Base-by-base conservation (phyloP, 306 rosid species). In the Casuarina glauca region DNA sequence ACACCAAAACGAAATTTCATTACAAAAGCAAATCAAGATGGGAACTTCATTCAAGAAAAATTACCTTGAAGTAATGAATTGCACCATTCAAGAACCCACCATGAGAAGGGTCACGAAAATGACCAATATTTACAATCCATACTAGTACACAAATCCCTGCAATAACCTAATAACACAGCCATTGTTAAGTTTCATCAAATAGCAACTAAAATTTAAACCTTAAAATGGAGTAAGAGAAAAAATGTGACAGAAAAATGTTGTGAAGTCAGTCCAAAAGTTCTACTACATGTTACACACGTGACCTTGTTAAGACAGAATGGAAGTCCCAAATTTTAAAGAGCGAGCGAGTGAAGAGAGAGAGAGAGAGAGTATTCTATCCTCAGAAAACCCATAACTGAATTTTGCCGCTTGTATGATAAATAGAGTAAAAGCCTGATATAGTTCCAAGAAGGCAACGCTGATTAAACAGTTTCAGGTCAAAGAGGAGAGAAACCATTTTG, bases 81-180 rank as follows among this genome's bases (percentile, higher is more conserved):
- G 98, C 98, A 49, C 98, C 98, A 19, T 77, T 89, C 86, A 92
- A 75, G 88, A 92, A 90, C 84, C 98, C 98, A 69, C 98, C 98
- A 84, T 95, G 98, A 80, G 97, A 78, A 86, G 97, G 98, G 78
- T 95, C 98, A n/a, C 86, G 98, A 76, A 95, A 95, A 82, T 95
- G 98, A 78, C 98, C 97, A 73, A 95, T 95, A 84, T 95, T 95
- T 76, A 95, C 98, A 75, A 95, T 85, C 98, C 98, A 95, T 74
- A 95, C 98, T 73, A 95, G 86, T 58, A 91, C 74, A 62, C 98
- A 95, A 69, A 95, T 95, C 75, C 97, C 98, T 69, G 98, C 98
- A 84, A 95, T 95, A 84, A 95, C 98, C 98, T 94, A 86, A 73
- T 45, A 72, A 73, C 73, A 83, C 32, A 71, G 35, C 76, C 72